Evolutionary conservation across 148 eudicot genomes (phyloP).

Genomic region (Nepenthes gracilis): DNA sequence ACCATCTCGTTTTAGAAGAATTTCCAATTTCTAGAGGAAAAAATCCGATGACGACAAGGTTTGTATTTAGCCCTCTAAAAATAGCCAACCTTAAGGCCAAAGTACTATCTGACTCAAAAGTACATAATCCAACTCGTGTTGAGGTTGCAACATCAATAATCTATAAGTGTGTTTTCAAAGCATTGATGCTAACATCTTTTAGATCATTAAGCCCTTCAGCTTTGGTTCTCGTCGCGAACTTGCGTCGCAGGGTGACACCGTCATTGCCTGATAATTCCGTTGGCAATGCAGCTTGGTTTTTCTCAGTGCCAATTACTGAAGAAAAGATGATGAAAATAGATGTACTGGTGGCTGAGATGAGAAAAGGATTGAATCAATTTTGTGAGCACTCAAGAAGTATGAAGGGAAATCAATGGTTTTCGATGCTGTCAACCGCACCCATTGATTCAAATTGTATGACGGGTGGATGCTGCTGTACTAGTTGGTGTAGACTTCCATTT

Average conservation of each 20-base stretch:
- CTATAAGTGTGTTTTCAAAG: constrained; percentile 12
- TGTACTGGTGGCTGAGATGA: no score
- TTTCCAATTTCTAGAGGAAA: not conserved
- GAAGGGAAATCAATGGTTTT: no score
- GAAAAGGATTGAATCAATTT: no score
- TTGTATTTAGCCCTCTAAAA: constrained; percentile 4
- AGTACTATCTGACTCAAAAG: not conserved
- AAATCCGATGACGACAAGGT: constrained; percentile 6
- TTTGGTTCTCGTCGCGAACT: constrained; percentile 30
- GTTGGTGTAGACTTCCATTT: constrained; percentile 7
- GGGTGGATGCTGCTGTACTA: constrained; percentile 2
- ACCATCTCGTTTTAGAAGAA: not conserved
- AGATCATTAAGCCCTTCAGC: constrained; percentile 4
- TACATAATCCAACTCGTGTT: constrained; percentile 19
- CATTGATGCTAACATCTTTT: not conserved
- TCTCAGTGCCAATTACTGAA: no score
- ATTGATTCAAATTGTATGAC: not conserved
- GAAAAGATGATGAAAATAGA: no score
- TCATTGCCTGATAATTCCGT: constrained; percentile 20
- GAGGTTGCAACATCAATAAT: constrained; percentile 30
- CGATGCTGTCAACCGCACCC: not conserved
- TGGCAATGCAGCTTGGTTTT: constrained; percentile 10
- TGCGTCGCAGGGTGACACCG: constrained; percentile 21
- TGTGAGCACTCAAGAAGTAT: no score
- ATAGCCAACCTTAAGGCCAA: constrained; percentile 4